These are phyloP conservation scores for Lactifluus pinguis DNA, from an alignment of 768 basidiomycete species.

Conservation along the genomic window DNA sequence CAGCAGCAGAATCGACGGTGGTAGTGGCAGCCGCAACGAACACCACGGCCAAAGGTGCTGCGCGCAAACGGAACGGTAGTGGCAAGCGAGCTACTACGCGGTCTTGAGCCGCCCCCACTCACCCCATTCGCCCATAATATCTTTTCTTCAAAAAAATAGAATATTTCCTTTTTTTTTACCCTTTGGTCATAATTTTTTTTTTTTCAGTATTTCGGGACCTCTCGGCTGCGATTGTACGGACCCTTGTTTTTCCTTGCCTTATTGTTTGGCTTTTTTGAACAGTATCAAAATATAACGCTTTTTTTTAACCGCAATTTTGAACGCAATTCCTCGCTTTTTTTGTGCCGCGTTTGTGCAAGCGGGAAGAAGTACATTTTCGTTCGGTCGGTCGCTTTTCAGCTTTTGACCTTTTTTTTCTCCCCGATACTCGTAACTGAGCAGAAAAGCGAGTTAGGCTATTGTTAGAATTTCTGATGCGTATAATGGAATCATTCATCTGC, in stretches of 20 bases:
- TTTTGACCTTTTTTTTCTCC: no score
- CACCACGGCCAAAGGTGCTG: not conserved
- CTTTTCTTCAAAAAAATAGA: not conserved
- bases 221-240: not conserved
- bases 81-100: not conserved
- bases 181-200: not conserved
- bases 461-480: not conserved
- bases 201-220: not conserved
- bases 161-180: no score
- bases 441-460: no score
- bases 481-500: not conserved
- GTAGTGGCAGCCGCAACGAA: not conserved
- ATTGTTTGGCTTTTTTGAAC: not conserved
- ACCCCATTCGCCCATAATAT: not conserved
- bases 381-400: no score
- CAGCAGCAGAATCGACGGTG: not conserved
- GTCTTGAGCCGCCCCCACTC: not conserved
- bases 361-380: no score
- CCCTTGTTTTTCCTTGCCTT: not conserved
- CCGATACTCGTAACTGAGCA: no score
- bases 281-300: not conserved
- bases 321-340: no score
- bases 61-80: not conserved
- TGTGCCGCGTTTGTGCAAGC: no score
- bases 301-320: no score